A percentile compares a stretch with the other conserved stretches of the same genome.
phyloP scores from a whole-genome alignment of 164 flowering plant species.

The Santalum album region DNA sequence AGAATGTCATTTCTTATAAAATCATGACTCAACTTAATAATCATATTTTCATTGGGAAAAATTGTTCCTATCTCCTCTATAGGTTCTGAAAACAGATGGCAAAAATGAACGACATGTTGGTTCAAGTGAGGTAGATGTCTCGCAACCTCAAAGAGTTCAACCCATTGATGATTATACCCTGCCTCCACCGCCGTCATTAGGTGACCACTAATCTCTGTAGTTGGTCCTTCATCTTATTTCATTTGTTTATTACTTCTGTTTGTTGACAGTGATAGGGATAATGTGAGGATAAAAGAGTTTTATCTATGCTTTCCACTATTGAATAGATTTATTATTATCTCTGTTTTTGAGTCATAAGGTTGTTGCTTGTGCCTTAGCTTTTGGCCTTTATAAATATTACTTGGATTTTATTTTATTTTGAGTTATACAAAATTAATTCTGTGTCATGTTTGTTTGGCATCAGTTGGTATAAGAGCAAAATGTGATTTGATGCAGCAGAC shows the following conservation, averaged over 20 bases:
- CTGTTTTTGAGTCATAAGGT: no score
- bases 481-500: no score
- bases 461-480: no score
- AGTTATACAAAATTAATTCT: no score
- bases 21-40: no score
- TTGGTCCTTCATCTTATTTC: background rate
- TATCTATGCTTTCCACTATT: no score
- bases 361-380: no score
- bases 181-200: slow-evolving; percentile 48
- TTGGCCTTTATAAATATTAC: no score
- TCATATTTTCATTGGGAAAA: background rate
- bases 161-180: slow-evolving; percentile 17
- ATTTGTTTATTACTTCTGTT: background rate
- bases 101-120: slow-evolving; percentile 12
- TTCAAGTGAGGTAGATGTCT: slow-evolving; percentile 13
- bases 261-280: background rate
- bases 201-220: slow-evolving; percentile 22
- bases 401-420: no score
- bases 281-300: background rate
- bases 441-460: no score
- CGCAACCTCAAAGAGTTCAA: slow-evolving; percentile 15
- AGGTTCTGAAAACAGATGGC: slow-evolving; percentile 15
- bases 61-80: background rate
- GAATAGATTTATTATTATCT: no score
- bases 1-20: no score